These are phyloP conservation scores for Scedosporium aurantiacum DNA, from an alignment of 2,329 filamentous ascomycete genomes.

Conservation along the genomic window DNA sequence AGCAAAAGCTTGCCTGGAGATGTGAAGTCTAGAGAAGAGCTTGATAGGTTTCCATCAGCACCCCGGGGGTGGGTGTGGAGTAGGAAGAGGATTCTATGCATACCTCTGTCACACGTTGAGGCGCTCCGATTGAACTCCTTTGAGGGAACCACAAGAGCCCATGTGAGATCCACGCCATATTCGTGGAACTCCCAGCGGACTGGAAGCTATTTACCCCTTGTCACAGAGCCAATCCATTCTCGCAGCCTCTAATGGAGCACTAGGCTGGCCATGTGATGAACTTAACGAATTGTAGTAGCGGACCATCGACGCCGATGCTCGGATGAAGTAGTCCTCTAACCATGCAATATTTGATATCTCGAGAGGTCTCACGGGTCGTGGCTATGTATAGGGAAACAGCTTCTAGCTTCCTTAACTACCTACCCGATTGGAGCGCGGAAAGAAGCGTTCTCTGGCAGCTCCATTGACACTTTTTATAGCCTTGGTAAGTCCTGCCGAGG, in stretches of 20 bases:
- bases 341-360: conserved; percentile 47
- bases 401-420: background rate
- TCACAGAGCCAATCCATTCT: too few relatives aligned
- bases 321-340: conserved; percentile 40
- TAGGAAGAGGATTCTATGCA: conserved; percentile 8
- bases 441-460: background rate
- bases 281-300: conserved; percentile 41
- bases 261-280: too few relatives aligned
- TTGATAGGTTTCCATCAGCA: background rate
- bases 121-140: conserved; percentile 56
- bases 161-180: conserved; percentile 55
- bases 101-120: conserved; percentile 50
- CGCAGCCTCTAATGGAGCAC: too few relatives aligned
- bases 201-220: conserved; percentile 38
- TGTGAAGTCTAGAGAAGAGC: conserved; percentile 40
- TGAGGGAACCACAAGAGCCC: conserved; percentile 62
- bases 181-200: conserved; percentile 56
- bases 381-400: background rate
- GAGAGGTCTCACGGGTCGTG: conserved; percentile 32
- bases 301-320: conserved; percentile 58
- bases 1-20: conserved; percentile 40
- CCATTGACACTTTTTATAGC: background rate
- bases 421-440: background rate
- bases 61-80: background rate
- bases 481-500: background rate